Evolutionary conservation across 306 rosid genomes (phyloP).

Genomic region (Abrus precatorius): DNA sequence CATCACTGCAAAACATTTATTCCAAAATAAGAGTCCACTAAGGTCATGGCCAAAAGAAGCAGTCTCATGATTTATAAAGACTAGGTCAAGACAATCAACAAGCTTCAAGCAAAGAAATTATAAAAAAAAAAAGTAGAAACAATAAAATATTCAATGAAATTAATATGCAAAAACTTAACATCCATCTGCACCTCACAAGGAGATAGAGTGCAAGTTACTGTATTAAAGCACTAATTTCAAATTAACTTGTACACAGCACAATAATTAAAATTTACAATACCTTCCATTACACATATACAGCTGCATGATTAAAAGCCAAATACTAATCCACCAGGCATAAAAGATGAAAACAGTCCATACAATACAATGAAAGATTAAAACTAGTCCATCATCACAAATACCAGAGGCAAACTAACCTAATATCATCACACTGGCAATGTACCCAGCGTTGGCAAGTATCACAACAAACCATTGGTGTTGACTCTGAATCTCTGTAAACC

Average conservation of each 20-base stretch:
- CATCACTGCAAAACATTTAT: constrained; percentile 75
- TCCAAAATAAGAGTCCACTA: constrained; percentile 43
- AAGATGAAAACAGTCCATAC: constrained; percentile 16
- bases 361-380: constrained; percentile 6
- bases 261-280: neutral
- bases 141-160: constrained; percentile 6
- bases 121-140: constrained; percentile 17
- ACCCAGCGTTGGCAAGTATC: constrained; percentile 99
- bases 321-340: constrained; percentile 1
- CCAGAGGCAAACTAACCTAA: constrained; percentile 67
- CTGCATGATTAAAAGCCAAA: constrained; percentile 23
- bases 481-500: constrained; percentile 99
- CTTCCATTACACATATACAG: constrained; percentile 21
- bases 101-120: constrained; percentile 18
- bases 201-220: constrained; percentile 27
- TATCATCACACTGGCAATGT: constrained; percentile 97
- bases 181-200: constrained; percentile 11
- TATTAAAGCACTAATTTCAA: neutral
- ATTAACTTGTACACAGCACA: neutral
- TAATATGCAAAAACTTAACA: constrained; percentile 29
- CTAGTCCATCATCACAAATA: constrained; percentile 27
- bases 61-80: constrained; percentile 11
- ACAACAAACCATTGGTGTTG: constrained; percentile 99
- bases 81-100: neutral
- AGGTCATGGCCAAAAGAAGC: constrained; percentile 21